Percentiles rank a stretch among this genome's conserved stretches.
Evolutionary conservation across 2,329 filamentous ascomycete genomes (phyloP).

Genomic region (Colletotrichum lindemuthianum): DNA sequence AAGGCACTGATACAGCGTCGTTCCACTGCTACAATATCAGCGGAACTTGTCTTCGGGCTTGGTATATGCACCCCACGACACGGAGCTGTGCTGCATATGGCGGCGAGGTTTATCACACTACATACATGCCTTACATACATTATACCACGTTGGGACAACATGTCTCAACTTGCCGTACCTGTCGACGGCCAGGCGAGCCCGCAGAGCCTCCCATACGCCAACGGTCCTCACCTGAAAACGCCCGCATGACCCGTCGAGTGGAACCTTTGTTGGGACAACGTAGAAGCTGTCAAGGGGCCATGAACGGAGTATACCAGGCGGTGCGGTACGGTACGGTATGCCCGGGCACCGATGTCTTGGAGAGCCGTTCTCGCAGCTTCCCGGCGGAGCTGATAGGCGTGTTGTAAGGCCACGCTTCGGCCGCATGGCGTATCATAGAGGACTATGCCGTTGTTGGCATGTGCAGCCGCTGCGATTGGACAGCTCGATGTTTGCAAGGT

Average conservation of each 20-base stretch:
- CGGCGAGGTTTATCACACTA: conserved; percentile 12
- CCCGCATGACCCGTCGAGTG: background rate
- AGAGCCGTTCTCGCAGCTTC: conserved; percentile 12
- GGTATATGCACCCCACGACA: conserved; percentile 30
- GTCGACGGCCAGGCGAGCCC: background rate
- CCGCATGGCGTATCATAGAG: conserved; percentile 22
- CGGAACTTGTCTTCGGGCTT: conserved; percentile 15
- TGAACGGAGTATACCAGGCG: conserved; percentile 19
- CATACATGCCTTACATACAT: no score
- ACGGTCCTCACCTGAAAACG: background rate
- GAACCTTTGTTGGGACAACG: conserved; percentile 10
- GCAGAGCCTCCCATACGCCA: conserved; percentile 5
- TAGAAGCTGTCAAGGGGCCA: background rate
- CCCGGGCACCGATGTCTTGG: conserved; percentile 23
- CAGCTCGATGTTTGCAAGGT: background rate
- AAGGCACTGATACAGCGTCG: background rate
- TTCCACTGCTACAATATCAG: conserved; percentile 10
- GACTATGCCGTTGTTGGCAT: conserved; percentile 36
- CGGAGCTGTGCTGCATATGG: conserved; percentile 1
- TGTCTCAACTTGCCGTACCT: conserved; percentile 3
- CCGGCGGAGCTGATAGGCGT: conserved; percentile 32
- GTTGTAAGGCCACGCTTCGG: conserved; percentile 24
- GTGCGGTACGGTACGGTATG: conserved; percentile 25
- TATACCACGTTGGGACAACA: background rate
- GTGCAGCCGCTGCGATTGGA: conserved; percentile 33